phyloP scores from a whole-genome alignment of 768 basidiomycete genomes.

The Dioszegia aurantiaca region DNA sequence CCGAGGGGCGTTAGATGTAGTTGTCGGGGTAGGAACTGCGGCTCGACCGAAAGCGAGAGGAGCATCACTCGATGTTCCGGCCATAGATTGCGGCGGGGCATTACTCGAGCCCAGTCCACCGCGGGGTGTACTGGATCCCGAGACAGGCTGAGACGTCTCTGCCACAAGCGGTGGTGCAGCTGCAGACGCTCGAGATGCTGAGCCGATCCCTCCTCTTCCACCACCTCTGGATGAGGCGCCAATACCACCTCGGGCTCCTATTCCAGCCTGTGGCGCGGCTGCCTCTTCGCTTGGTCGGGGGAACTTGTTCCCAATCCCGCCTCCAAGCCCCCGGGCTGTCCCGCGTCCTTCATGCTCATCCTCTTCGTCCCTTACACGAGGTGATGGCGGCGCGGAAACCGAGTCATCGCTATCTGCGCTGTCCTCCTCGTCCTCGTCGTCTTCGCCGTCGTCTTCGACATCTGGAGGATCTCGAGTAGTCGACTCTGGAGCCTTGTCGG shows the following conservation, averaged over 20 bases:
- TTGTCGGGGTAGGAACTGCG: not conserved
- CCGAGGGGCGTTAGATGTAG: slow-evolving; percentile 17
- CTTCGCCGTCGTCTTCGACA: not conserved
- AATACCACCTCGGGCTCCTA: slow-evolving; percentile 21
- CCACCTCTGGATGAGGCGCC: slow-evolving; percentile 22
- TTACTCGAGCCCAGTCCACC: slow-evolving; percentile 32
- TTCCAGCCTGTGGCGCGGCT: not conserved
- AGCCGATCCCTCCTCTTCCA: slow-evolving; percentile 31
- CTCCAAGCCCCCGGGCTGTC: slow-evolving; percentile 11
- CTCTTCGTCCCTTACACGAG: slow-evolving; percentile 26
- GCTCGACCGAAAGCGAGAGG: slow-evolving; percentile 30
- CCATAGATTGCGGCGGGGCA: slow-evolving; percentile 35
- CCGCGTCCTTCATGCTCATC: slow-evolving; percentile 17
- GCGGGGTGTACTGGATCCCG: slow-evolving; percentile 9
- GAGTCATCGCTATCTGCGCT: slow-evolving; percentile 11
- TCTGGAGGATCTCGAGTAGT: not conserved
- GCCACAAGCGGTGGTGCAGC: slow-evolving; percentile 2
- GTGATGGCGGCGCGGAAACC: slow-evolving; percentile 17
- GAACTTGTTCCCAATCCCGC: slow-evolving; percentile 23
- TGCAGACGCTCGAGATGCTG: not conserved
- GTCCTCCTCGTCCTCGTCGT: slow-evolving; percentile 3
- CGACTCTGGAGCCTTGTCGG: not conserved
- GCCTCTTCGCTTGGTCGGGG: not conserved
- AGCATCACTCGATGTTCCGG: slow-evolving; percentile 17
- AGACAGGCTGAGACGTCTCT: not conserved